Evolutionary conservation across 2,329 filamentous ascomycete genomes (phyloP).

Genomic region (Penicillium sp.): DNA sequence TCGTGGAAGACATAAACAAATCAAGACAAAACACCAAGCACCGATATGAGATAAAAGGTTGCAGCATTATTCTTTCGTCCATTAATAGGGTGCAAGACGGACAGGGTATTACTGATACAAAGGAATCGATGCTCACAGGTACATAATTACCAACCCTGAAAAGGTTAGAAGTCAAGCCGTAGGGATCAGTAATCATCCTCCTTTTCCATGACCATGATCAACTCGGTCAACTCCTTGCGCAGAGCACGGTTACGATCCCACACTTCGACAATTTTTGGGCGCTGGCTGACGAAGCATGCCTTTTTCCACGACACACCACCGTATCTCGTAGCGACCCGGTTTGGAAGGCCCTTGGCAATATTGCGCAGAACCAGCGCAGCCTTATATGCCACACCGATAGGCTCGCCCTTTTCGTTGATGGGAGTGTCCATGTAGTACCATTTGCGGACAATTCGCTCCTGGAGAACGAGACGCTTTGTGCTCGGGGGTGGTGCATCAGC

Average conservation of each 20-base stretch:
- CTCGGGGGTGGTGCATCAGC: conserved; percentile 34
- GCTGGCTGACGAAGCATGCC: conserved; percentile 40
- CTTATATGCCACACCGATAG: conserved; percentile 49
- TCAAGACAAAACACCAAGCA: conserved; percentile 3
- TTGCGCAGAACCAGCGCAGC: conserved; percentile 49
- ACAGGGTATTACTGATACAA: conserved; percentile 30
- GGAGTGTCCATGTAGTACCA: conserved; percentile 45
- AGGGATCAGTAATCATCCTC: conserved; percentile 34
- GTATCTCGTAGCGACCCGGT: conserved; percentile 29
- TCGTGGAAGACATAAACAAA: conserved; percentile 9
- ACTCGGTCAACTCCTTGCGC: conserved; percentile 43
- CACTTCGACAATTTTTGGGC: conserved; percentile 38
- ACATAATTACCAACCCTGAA: background rate
- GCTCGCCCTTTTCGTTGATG: conserved; percentile 43
- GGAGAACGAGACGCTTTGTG: conserved; percentile 38
- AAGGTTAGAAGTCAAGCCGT: background rate
- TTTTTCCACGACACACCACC: conserved; percentile 40
- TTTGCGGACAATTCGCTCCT: conserved; percentile 41
- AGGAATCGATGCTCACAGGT: conserved; percentile 11
- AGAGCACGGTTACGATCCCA: conserved; percentile 44
- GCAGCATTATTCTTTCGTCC: background rate
- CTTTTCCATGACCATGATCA: conserved; percentile 44
- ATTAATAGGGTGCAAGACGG: background rate
- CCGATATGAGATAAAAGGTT: background rate
- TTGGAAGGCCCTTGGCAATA: conserved; percentile 44